phyloP scores from a whole-genome alignment of 768 basidiomycete genomes.

The Lentinula raphanica region DNA sequence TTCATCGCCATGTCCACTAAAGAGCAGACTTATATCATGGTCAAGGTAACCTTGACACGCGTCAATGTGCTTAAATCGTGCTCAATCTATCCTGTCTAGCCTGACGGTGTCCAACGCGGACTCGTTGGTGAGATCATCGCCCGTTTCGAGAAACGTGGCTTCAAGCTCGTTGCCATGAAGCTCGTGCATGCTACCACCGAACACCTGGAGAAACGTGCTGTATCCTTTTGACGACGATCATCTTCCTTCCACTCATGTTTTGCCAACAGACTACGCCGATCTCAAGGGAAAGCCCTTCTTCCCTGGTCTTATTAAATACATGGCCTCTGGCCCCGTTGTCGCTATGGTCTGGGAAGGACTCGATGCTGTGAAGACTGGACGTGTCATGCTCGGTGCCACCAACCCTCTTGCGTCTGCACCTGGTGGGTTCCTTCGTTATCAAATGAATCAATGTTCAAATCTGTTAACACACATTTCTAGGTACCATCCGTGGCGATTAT shows the following conservation, averaged over 20 bases:
- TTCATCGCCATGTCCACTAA: conserved; percentile 52
- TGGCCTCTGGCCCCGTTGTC: conserved; percentile 93
- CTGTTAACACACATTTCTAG: conserved; percentile 30
- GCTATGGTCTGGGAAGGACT: conserved; percentile 95
- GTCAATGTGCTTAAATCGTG: background rate
- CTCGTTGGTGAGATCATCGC: conserved; percentile 94
- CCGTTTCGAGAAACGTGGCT: conserved; percentile 97
- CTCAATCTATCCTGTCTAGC: conserved; percentile 41
- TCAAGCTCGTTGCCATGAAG: conserved; percentile 95
- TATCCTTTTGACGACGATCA: conserved; percentile 13
- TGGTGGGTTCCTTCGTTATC: conserved; percentile 43
- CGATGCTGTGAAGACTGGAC: conserved; percentile 91
- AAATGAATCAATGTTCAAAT: background rate
- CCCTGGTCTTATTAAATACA: conserved; percentile 93
- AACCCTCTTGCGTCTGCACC: conserved; percentile 89
- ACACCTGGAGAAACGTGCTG: conserved; percentile 85
- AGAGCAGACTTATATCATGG: conserved; percentile 99
- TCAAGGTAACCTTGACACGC: conserved; percentile 62
- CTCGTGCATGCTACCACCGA: conserved; percentile 71
- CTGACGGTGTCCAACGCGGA: conserved; percentile 96
- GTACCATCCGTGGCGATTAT: conserved; percentile 95
- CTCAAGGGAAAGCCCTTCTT: conserved; percentile 94
- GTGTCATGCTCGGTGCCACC: conserved; percentile 92
- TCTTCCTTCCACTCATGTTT: conserved; percentile 7
- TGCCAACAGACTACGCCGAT: conserved; percentile 81